Evolutionary conservation across 805 yeast genomes (phyloP), one percentile per base, ranked within the genome.

Genomic region (Lachancea lanzarotensis): DNA sequence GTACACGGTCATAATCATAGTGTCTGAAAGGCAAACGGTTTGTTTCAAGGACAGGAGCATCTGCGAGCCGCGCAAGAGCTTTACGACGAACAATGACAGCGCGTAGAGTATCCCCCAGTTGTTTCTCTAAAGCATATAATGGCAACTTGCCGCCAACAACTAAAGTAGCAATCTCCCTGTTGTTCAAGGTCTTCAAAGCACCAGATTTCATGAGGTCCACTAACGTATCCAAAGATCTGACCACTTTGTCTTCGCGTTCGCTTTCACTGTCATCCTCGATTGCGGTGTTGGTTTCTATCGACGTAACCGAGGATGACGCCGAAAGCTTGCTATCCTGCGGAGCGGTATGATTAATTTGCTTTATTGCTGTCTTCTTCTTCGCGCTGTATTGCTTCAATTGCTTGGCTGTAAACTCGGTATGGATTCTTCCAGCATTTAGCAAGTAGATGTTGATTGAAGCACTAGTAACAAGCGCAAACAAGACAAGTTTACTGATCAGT

Each of bases 41-140:
- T 2, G 83, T 68, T 52, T 81, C 82, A 45, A 93, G 72, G 15
- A 86, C 81, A 45, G 95, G 89, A 16, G 95, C 88, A 55, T 81
- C 76, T 6, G 96, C 87, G 43, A 87, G 66, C 41, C 79, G 75
- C 16, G 97, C 86, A 56, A 93, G 84, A n/a, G 95, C 90, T 45
- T 79, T 80, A 69, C 99, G 84, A 69, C 99, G 90, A 45, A 93
- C 83, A 36, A 76, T 74, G 53, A 93, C 99, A 3, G 99, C 99
- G 56, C 99, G 81, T 8, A 90, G 79, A 48, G 82, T 87, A 62
- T 93, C 93, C 25, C 74, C 84, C 48, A 93, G 75, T 67, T 87
- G 91, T 66, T 91, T 93, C 64, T 93, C 99, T 51, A 93, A 75
- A 0, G 98, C 96, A 63, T 93, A 93, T 45, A 93, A 69, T 30